Evolutionary conservation across 495 filamentous ascomycete genomes (phyloP).

Genomic region (Penicillium cosmopolitanum): DNA sequence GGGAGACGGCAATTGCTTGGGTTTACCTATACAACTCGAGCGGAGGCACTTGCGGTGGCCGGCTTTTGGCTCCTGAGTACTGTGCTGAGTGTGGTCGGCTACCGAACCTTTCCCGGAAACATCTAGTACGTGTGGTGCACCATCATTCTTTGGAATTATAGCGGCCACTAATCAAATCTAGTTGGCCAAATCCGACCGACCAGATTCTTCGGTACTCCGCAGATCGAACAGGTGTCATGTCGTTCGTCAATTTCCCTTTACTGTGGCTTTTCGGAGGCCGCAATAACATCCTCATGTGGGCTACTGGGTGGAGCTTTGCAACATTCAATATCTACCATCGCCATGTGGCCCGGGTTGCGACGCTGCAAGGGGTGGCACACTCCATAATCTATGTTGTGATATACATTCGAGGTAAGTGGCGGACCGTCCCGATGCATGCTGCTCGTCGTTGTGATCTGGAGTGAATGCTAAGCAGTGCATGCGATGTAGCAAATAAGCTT

Average conservation of each 20-base stretch:
- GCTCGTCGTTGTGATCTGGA: background rate
- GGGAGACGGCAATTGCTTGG: conserved; percentile 33
- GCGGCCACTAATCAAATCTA: conserved; percentile 21
- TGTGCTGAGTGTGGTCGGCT: conserved; percentile 39
- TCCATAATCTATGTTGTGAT: conserved; percentile 37
- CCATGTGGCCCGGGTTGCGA: conserved; percentile 57
- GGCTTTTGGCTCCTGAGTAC: conserved; percentile 48
- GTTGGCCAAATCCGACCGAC: conserved; percentile 37
- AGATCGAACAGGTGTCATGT: conserved; percentile 56
- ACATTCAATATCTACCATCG: conserved; percentile 60
- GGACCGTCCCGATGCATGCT: background rate
- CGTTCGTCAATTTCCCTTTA: conserved; percentile 55
- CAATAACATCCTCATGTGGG: conserved; percentile 60
- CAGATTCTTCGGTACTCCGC: conserved; percentile 49
- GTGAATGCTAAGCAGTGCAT: conserved; percentile 4
- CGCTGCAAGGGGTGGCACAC: conserved; percentile 54
- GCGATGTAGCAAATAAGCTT: conserved; percentile 30
- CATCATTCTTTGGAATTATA: background rate
- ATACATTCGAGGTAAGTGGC: conserved; percentile 34
- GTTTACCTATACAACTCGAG: conserved; percentile 45
- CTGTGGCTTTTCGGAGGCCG: conserved; percentile 56
- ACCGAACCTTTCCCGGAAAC: conserved; percentile 39
- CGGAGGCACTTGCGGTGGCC: conserved; percentile 40
- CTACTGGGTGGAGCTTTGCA: conserved; percentile 58
- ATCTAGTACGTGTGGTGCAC: conserved; percentile 39